Conservation (phyloP, 2,329 filamentous ascomycete genomes). For the Aspergillus pseudoviridinutans region DNA sequence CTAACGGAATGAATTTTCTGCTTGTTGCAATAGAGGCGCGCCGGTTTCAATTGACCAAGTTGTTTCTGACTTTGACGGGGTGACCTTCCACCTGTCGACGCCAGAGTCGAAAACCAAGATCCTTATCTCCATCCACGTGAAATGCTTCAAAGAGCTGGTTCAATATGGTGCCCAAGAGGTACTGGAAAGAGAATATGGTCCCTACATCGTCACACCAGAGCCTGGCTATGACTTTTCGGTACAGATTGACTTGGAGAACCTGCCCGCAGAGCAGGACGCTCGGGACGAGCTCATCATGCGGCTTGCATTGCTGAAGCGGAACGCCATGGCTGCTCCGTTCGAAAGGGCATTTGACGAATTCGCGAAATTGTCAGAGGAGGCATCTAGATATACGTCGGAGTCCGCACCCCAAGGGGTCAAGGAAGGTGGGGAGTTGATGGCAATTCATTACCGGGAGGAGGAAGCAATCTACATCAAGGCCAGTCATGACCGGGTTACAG, state of each 20-base stretch:
- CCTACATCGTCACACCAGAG: conserved; percentile 84
- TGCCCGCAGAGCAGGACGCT: conserved; percentile 80
- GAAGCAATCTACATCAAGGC: conserved; percentile 99
- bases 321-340: conserved; percentile 97
- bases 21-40: conserved; percentile 58
- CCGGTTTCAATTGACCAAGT: conserved; percentile 94
- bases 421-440: conserved; percentile 89
- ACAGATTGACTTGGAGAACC: conserved; percentile 77
- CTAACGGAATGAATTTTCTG: conserved; percentile 26
- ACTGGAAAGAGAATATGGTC: conserved; percentile 88
- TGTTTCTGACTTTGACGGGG: conserved; percentile 97
- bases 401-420: conserved; percentile 84
- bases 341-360: conserved; percentile 96
- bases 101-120: conserved; percentile 93
- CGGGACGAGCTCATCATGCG: conserved; percentile 81
- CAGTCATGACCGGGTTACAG: conserved; percentile 92
- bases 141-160: conserved; percentile 89
- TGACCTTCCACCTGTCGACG: conserved; percentile 97
- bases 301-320: conserved; percentile 90
- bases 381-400: conserved; percentile 88
- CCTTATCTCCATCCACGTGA: conserved; percentile 87
- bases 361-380: conserved; percentile 78
- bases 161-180: conserved; percentile 90
- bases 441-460: conserved; percentile 97
- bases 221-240: conserved; percentile 95